These are phyloP conservation scores for Taxillus chinensis DNA, from an alignment of 164 flowering plant genomes.

Conservation along the genomic window DNA sequence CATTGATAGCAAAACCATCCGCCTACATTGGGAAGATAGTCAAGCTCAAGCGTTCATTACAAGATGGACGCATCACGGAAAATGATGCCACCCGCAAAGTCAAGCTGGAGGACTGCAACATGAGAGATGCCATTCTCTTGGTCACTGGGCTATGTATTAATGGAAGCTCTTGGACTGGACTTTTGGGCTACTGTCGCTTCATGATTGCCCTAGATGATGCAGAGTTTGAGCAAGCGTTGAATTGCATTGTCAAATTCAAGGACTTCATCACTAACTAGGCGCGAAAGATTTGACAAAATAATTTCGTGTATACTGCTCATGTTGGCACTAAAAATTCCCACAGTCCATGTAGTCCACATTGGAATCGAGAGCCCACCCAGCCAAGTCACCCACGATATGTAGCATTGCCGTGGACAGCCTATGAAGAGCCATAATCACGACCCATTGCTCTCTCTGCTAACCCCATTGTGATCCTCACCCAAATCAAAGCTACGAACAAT, in stretches of 20 bases:
- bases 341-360: too few relatives aligned
- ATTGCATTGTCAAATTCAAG: conserved; percentile 52
- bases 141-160: conserved; percentile 85
- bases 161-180: conserved; percentile 82
- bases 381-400: too few relatives aligned
- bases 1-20: conserved; percentile 84
- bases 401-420: too few relatives aligned
- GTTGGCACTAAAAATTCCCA: too few relatives aligned
- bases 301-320: too few relatives aligned
- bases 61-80: conserved; percentile 6
- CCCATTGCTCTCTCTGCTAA: too few relatives aligned
- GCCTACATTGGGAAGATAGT: conserved; percentile 48
- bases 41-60: conserved; percentile 16
- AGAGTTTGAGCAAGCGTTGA: conserved; percentile 65
- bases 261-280: conserved; percentile 20
- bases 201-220: conserved; percentile 69
- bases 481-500: too few relatives aligned
- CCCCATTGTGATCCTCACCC: too few relatives aligned
- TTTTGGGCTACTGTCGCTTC: conserved; percentile 82
- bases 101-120: conserved; percentile 51
- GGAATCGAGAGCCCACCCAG: too few relatives aligned
- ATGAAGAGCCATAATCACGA: too few relatives aligned
- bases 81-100: conserved; percentile 16
- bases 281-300: too few relatives aligned
- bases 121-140: conserved; percentile 60